Evolutionary conservation across 2,329 filamentous ascomycete species (phyloP).

Genomic region (Endocalyx cinctus): DNA sequence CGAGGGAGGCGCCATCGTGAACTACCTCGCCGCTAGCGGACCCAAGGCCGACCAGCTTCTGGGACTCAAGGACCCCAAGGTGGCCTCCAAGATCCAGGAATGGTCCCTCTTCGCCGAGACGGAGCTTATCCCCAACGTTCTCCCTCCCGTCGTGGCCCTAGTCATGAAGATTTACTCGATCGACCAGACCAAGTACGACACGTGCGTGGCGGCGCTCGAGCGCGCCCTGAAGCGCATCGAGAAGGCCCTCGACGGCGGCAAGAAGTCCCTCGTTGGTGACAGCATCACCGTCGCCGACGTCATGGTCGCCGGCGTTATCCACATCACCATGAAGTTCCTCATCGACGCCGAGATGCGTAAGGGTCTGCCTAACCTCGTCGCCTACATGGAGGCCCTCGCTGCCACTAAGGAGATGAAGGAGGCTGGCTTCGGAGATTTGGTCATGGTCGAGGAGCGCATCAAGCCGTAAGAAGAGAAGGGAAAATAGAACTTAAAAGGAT

Average conservation of each 20-base stretch:
- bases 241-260: constrained; percentile 24
- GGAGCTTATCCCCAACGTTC: constrained; percentile 24
- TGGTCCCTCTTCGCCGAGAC: constrained; percentile 40
- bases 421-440: too few species aligned
- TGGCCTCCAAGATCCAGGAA: constrained; percentile 37
- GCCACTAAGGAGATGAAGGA: constrained; percentile 28
- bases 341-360: constrained; percentile 31
- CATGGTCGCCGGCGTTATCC: constrained; percentile 26
- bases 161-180: constrained; percentile 23
- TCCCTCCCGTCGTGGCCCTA: constrained; percentile 20
- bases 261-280: constrained; percentile 34
- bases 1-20: constrained; percentile 43
- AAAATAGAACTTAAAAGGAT: too few species aligned
- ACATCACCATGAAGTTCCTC: constrained; percentile 20
- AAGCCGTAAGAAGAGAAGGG: too few species aligned
- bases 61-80: constrained; percentile 34
- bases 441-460: too few species aligned
- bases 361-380: constrained; percentile 24
- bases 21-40: constrained; percentile 41
- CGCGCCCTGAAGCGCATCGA: constrained; percentile 28
- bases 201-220: constrained; percentile 13
- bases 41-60: constrained; percentile 39
- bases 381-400: constrained; percentile 27
- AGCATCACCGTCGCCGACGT: constrained; percentile 33
- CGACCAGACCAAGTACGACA: constrained; percentile 22